Conservation (phyloP, 306 rosid species). For the Coriaria nepalensis region DNA sequence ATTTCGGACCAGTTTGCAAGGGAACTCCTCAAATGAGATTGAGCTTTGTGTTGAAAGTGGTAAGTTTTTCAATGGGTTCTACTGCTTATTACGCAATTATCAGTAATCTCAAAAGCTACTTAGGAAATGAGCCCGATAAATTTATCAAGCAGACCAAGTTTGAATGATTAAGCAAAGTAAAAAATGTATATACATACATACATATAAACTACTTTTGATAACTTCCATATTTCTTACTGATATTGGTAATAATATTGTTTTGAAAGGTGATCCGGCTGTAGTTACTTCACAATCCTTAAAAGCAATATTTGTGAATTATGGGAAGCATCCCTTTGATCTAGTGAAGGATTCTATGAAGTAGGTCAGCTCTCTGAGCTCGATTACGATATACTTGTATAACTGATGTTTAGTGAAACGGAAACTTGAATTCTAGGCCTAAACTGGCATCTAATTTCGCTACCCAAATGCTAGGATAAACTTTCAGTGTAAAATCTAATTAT, state of each 20-base stretch:
- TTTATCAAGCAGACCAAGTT: no score
- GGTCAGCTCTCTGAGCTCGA: not conserved
- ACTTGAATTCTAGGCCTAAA: no score
- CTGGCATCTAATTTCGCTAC: no score
- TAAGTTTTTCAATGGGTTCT: slow-evolving; percentile 8
- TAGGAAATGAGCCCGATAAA: not conserved
- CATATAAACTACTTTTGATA: no score
- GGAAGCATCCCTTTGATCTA: slow-evolving; percentile 55
- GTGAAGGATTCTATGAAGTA: slow-evolving; percentile 51
- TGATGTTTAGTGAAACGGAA: no score
- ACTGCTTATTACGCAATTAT: not conserved
- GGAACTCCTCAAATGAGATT: slow-evolving; percentile 41
- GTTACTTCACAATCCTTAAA: slow-evolving; percentile 38
- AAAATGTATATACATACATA: no score
- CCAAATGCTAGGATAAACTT: no score
- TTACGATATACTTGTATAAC: no score
- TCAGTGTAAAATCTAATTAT: no score
- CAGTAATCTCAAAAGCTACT: not conserved
- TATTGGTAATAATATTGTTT: not conserved
- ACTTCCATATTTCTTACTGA: no score
- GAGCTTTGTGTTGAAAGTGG: slow-evolving; percentile 64
- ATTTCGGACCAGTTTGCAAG: slow-evolving; percentile 54
- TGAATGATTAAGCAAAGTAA: no score
- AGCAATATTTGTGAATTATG: slow-evolving; percentile 52
- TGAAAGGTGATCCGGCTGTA: not conserved